These are phyloP conservation scores for Colletotrichum chlorophyti DNA, from an alignment of 2,329 filamentous ascomycete species.

Conservation along the genomic window DNA sequence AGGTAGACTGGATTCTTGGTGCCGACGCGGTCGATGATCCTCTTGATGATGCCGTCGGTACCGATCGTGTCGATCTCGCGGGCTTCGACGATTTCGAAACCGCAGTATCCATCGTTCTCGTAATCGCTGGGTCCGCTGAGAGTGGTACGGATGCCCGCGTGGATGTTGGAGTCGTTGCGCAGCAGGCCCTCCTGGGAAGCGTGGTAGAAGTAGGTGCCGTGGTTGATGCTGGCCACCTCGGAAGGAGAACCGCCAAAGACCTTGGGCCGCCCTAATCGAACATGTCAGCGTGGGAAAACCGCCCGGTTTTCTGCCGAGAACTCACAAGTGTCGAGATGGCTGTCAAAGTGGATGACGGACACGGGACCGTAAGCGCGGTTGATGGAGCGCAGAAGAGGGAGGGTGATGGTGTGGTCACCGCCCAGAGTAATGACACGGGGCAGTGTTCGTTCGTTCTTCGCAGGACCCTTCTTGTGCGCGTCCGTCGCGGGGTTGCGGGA, in stretches of 20 bases:
- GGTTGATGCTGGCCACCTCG: constrained; percentile 79
- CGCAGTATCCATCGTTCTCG: constrained; percentile 84
- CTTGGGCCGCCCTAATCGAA: constrained; percentile 79
- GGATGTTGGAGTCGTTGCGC: constrained; percentile 84
- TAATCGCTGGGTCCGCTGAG: constrained; percentile 81
- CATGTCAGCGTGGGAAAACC: constrained; percentile 29
- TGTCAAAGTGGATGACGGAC: constrained; percentile 69
- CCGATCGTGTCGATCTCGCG: constrained; percentile 58
- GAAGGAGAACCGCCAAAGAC: constrained; percentile 85
- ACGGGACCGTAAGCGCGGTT: constrained; percentile 67
- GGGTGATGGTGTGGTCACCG: constrained; percentile 68
- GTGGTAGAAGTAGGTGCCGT: constrained; percentile 90
- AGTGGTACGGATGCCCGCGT: constrained; percentile 86
- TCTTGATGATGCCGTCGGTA: constrained; percentile 76
- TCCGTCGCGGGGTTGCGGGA: constrained; percentile 75
- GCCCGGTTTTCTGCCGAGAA: constrained; percentile 25
- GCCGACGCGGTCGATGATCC: constrained; percentile 77
- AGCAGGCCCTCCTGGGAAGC: constrained; percentile 80
- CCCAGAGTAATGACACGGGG: constrained; percentile 82
- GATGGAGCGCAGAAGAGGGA: constrained; percentile 65
- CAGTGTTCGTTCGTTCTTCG: constrained; percentile 76
- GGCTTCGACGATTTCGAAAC: constrained; percentile 84
- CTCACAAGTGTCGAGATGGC: constrained; percentile 71
- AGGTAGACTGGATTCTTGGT: constrained; percentile 79
- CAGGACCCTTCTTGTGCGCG: constrained; percentile 70